A percentile compares a stretch with the other conserved stretches of the same genome.
Conservation (phyloP, 164 flowering plant genomes). For the Santalum album region DNA sequence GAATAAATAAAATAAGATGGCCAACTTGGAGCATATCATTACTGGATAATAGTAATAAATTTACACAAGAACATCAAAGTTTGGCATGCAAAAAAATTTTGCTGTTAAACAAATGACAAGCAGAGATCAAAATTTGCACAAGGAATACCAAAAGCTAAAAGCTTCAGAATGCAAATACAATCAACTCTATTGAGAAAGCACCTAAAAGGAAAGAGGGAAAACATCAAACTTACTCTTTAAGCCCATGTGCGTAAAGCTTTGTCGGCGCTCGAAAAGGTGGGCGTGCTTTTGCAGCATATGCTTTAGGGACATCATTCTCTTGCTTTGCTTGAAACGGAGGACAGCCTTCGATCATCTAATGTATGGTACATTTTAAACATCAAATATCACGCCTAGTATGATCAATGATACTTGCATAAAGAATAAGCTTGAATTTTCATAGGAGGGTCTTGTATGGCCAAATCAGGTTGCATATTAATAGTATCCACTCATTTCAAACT, state of each 20-base stretch:
- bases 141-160: not conserved
- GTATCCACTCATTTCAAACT: not conserved
- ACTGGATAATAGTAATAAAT: no score
- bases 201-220: not conserved
- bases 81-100: no score
- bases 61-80: no score
- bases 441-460: not conserved
- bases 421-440: not conserved
- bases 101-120: no score
- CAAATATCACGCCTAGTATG: constrained; percentile 6
- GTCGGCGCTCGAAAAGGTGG: constrained; percentile 80
- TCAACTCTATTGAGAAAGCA: not conserved
- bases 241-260: constrained; percentile 73
- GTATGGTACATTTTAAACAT: constrained; percentile 10
- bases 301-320: constrained; percentile 61
- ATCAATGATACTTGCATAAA: constrained; percentile 1
- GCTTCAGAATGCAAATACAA: not conserved
- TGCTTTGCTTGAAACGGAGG: constrained; percentile 59
- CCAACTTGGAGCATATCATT: no score
- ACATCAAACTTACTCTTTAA: constrained; percentile 50
- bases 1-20: no score
- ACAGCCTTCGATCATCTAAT: constrained; percentile 91
- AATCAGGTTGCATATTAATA: not conserved
- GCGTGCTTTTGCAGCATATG: constrained; percentile 57
- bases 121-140: not conserved